Conservation (phyloP, 177 flowering plant genomes). For the Vitis hybrid region DNA sequence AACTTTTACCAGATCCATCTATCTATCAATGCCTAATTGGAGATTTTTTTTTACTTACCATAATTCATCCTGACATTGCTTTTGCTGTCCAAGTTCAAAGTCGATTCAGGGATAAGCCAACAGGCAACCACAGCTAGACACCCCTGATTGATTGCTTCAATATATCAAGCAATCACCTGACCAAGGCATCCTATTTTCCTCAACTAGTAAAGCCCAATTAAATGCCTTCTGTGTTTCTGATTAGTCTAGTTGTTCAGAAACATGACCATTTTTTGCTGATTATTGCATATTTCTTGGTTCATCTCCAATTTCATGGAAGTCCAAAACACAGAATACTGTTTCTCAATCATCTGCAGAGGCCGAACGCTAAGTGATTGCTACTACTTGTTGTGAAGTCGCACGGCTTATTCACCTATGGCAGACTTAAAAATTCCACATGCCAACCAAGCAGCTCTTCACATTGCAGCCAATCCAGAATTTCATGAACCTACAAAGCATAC, state of each 20-base stretch:
- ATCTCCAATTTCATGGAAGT: background rate
- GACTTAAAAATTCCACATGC: background rate
- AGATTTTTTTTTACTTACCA: background rate
- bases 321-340: constrained; percentile 1
- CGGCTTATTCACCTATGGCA: background rate
- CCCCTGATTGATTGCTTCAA: background rate
- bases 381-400: background rate
- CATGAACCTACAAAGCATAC: no score
- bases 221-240: background rate
- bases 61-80: constrained; percentile 1
- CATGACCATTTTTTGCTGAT: background rate
- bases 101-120: no score
- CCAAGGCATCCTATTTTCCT: background rate
- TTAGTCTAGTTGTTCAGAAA: background rate
- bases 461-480: no score
- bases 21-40: background rate
- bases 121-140: background rate
- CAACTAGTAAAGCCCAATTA: background rate
- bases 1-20: no score
- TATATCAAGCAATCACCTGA: constrained; percentile 3
- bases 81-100: background rate
- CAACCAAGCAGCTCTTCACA: no score
- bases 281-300: background rate
- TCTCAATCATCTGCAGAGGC: constrained; percentile 2
- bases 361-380: background rate